Conservation (phyloP, 1,139 yeast species). For the Candida dubliniensis region DNA sequence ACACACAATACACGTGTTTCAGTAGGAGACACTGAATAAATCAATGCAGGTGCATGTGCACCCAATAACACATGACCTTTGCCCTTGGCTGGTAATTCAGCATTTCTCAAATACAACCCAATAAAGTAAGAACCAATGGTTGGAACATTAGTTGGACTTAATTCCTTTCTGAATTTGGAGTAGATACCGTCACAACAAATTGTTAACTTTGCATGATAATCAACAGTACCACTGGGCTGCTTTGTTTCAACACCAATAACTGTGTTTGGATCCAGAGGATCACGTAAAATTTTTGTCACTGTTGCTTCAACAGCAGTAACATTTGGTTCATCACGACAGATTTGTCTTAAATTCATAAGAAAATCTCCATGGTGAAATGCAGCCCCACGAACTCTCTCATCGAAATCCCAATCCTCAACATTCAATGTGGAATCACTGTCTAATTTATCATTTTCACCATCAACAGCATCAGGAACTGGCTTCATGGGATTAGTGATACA, state of each 20-base stretch:
- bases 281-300: constrained; percentile 61
- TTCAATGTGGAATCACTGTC: constrained; percentile 50
- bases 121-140: constrained; percentile 79
- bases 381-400: constrained; percentile 68
- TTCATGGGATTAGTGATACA: constrained; percentile 41
- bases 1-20: constrained; percentile 93
- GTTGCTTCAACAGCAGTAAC: constrained; percentile 82
- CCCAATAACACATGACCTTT: constrained; percentile 93
- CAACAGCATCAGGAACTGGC: constrained; percentile 57
- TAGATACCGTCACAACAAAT: constrained; percentile 92
- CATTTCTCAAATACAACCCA: constrained; percentile 74
- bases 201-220: constrained; percentile 61
- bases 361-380: constrained; percentile 93
- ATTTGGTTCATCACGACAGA: constrained; percentile 66
- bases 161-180: constrained; percentile 83
- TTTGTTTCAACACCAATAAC: constrained; percentile 68
- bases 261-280: constrained; percentile 46
- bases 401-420: constrained; percentile 56
- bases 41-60: constrained; percentile 79
- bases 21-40: constrained; percentile 79
- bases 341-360: constrained; percentile 69
- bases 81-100: constrained; percentile 66
- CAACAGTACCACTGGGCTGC: constrained; percentile 18
- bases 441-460: constrained; percentile 56
- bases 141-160: constrained; percentile 59